Evolutionary conservation across 2,329 filamentous ascomycete genomes (phyloP), one percentile per base, ranked within the genome.

Genomic region (Cytospora paraplurivora): DNA sequence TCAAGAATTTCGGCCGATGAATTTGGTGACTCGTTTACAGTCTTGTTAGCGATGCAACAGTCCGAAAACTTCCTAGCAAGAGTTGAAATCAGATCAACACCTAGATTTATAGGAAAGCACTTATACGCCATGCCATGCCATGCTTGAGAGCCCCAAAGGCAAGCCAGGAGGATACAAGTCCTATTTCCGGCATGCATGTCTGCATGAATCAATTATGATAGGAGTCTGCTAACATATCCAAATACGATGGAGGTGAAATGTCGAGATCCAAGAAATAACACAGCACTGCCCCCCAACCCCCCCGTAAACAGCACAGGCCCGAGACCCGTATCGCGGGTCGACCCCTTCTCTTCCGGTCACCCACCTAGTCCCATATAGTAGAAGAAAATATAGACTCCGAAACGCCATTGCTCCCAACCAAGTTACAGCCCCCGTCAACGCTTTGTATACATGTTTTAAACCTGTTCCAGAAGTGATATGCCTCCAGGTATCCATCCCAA

Each of bases 341-440:
- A 6, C 34, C 34, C 34, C 41, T 17, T 44, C n/a, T 44, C 8
- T 35, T 35, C 34, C 34, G 34, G 7, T 11, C 41, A 3, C 5
- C 41, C 3, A 44, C 17, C 4, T 44, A n/a, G 3, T 17, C 41
- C 41, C 41, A 15, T n/a, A n/a, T n/a, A n/a, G n/a, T n/a, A n/a
- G n/a, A 44, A 44, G 34, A 35, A 35, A 35, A n/a, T 4, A n/a
- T n/a, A 13, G 17, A 56, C 60, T 34, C 19, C 61, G 55, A 52
- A 61, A 55, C 35, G 52, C 44, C 57, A 51, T 47, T 61, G 62
- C 62, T 64, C 54, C 44, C 34, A 50, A 15, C 15, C 41, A 50
- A 5, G 21, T 27, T n/a, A n/a, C n/a, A n/a, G n/a, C n/a, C n/a
- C n/a, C n/a, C n/a, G n/a, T 35, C 44, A 17, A 12, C 4, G 55